Evolutionary conservation across 192 early-diverging fungal genomes (phyloP), one percentile per base, ranked within the genome.

Genomic region (Entomortierella chlamydospora): DNA sequence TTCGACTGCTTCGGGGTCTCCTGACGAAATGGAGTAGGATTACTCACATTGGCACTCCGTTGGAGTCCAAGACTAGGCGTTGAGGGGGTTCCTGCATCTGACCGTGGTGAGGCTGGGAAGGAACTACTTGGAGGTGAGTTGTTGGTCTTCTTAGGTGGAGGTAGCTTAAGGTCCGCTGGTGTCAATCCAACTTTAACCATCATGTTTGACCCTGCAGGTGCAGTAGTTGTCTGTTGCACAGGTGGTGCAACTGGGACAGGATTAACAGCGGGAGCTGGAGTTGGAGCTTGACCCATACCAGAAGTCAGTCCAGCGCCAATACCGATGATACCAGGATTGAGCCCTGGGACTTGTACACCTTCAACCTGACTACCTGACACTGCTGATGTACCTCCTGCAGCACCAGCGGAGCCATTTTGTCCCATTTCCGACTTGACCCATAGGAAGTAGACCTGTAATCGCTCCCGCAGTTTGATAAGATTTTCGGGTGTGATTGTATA

Each of bases 401-500:
- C 23, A 4, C 22, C 8, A 26, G 30, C 28, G 18, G 20, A 39
- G 6, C 41, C 15, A 43, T 34, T 11, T 23, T 42, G 68, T 2
- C 34, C 41, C 57, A 68, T 61, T 33, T 82, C 72, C 29, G 78
- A 64, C 58, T 81, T 80, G 10, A 87, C 81, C 80, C 81, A 87
- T 12, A 73, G 18, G 59, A 85, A 87, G 34, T 84, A 87, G 1
- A 73, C 60, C 37, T 68, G 79, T 49, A 87, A 77, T 34, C 85
- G 84, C 1, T 87, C 86, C 50, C 69, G 79, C 22, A 87, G 33
- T 61, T 85, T 87, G 17, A 58, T 64, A 18, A 87, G 66, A 37
- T 84, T 80, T 18, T 83, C 82, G 4, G 82, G 62, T 11, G 72
- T 83, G 7, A 87, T 85, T 12, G 82, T 73, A 42, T 76, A 87